Percentiles rank a stretch among this genome's conserved stretches.
phyloP scores from a whole-genome alignment of 768 basidiomycete species.

The Sarcodon aspratus region DNA sequence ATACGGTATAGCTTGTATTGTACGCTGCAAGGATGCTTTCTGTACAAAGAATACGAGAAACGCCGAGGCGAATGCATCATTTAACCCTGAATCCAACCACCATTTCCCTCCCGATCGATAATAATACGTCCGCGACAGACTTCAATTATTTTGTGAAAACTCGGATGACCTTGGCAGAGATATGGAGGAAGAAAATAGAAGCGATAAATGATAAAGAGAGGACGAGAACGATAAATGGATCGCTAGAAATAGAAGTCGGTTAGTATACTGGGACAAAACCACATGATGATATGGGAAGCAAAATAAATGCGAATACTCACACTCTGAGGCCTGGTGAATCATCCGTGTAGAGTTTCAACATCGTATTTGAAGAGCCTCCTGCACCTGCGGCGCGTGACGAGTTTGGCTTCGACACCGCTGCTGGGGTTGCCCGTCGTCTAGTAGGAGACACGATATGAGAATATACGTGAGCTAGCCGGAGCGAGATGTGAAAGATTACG shows the following conservation, averaged over 20 bases:
- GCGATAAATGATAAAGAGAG: slow-evolving; percentile 95
- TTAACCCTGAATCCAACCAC: too few species aligned
- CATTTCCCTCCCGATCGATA: too few species aligned
- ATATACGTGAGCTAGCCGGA: not conserved
- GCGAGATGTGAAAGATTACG: not conserved
- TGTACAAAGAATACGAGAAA: too few species aligned
- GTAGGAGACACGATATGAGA: not conserved
- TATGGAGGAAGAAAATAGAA: slow-evolving; percentile 98
- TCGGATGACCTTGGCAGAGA: slow-evolving; percentile 89
- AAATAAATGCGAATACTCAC: slow-evolving; percentile 39
- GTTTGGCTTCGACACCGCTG: slow-evolving; percentile 65
- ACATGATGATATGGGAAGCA: not conserved
- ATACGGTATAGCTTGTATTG: too few species aligned
- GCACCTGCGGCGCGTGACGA: slow-evolving; percentile 87
- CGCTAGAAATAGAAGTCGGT: slow-evolving; percentile 33
- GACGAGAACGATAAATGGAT: slow-evolving; percentile 94
- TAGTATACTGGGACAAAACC: too few species aligned
- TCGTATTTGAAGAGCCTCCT: slow-evolving; percentile 94
- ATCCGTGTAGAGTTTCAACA: slow-evolving; percentile 98
- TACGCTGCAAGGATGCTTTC: too few species aligned
- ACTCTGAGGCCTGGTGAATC: slow-evolving; percentile 96
- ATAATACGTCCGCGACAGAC: too few species aligned
- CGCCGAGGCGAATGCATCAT: too few species aligned
- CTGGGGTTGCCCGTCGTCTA: slow-evolving; percentile 65
- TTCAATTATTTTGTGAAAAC: slow-evolving; percentile 65